Base-by-base conservation (phyloP, 2,329 filamentous ascomycete genomes). In the Clarireedia monteithiana region DNA sequence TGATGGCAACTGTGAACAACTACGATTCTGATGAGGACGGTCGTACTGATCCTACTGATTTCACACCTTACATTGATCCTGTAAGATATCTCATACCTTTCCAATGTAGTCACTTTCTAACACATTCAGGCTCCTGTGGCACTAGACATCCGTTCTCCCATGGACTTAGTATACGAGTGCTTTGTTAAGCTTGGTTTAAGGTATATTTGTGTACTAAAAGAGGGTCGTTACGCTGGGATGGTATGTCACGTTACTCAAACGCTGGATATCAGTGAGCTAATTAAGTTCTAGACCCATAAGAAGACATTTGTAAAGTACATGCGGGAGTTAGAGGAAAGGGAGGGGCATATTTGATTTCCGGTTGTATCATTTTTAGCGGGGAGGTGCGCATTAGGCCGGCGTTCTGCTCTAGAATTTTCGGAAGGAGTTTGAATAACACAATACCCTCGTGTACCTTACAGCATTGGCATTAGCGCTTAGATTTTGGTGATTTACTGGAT, bases 251-350 rank as follows among this genome's bases (percentile, higher is more conserved):
- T 26, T 52, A 39, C 39, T 10, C 26, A 51, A 12, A n/a, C 12
- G 20, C 46, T 15, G 30, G 39, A 39, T 38, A 5, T 17, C 26
- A 42, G 17, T 27, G 26, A 44, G 26, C 63, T 61, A 63, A 49
- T 59, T 53, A 17, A 48, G 5, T 14, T 45, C 39, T 55, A 89
- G 85, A 82, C 86, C 50, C 94, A 99, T 72, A 97, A 97, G 76
- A 99, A 99, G 76, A 86, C 84, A 4, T 97, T 99, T 74, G 92
- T 96, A 58, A 91, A 89, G 71, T 96, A 95, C 69, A 86, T 95
- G 72, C 89, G 91, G 63, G 87, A 95, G 67, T 74, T 91, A 47
- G 88, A 94, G 67, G 78, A 86, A 47, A 60, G 61, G n/a, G 64
- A 66, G 38, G 63, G 60, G 14, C 60, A 64, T 52, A 45, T 27